A percentile compares a stretch with the other conserved stretches of the same genome.
phyloP scores from a whole-genome alignment of 2,329 filamentous ascomycete genomes.

The Penicillium verrucosum region DNA sequence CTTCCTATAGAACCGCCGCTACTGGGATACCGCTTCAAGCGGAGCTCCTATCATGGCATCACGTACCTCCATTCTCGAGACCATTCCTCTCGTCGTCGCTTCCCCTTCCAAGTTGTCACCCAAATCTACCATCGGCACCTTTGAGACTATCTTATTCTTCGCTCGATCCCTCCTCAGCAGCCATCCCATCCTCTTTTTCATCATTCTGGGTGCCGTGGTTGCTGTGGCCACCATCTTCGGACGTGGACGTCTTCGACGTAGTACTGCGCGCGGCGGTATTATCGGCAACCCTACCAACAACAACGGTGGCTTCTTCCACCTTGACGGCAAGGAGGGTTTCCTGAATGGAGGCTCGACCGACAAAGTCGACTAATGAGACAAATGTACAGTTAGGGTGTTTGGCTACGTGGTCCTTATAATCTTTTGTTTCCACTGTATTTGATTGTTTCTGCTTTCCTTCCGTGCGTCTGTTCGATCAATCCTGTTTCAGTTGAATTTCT shows the following conservation, averaged over 20 bases:
- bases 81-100: slow-evolving; percentile 53
- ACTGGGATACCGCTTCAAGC: slow-evolving; percentile 89
- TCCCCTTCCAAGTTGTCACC: slow-evolving; percentile 48
- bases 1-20: slow-evolving; percentile 70
- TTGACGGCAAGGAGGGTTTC: slow-evolving; percentile 49
- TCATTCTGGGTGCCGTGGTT: slow-evolving; percentile 38
- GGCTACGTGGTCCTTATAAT: slow-evolving; percentile 23
- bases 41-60: slow-evolving; percentile 87
- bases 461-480: slow-evolving; percentile 1
- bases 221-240: slow-evolving; percentile 34
- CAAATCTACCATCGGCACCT: slow-evolving; percentile 49
- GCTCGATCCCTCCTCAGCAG: slow-evolving; percentile 42
- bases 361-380: slow-evolving; percentile 46
- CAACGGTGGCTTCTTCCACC: slow-evolving; percentile 45
- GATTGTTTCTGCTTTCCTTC: slow-evolving; percentile 20
- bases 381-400: slow-evolving; percentile 35
- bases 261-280: slow-evolving; percentile 33
- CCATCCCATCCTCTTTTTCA: slow-evolving; percentile 45
- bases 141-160: slow-evolving; percentile 48
- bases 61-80: slow-evolving; percentile 87
- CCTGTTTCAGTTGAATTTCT: slow-evolving; percentile 16
- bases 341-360: slow-evolving; percentile 43
- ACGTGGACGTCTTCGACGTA: slow-evolving; percentile 31
- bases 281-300: slow-evolving; percentile 33
- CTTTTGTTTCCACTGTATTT: slow-evolving; percentile 24